These are phyloP conservation scores for Chenopodium album DNA, from an alignment of 148 eudicot species.

Conservation along the genomic window DNA sequence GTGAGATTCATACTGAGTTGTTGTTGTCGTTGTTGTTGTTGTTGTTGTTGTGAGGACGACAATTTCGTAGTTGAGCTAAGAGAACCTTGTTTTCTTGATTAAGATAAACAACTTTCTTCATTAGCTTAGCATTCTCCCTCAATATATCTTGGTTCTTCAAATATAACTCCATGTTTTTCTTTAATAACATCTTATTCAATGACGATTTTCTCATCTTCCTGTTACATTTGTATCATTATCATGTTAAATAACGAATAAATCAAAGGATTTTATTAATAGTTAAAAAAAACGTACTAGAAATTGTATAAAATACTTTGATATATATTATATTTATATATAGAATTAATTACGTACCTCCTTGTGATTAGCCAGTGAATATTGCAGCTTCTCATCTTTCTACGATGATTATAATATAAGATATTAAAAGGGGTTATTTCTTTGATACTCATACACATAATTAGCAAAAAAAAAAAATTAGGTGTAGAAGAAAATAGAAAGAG, in stretches of 20 bases:
- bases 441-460: slow-evolving; percentile 25
- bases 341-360: slow-evolving; percentile 24
- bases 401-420: slow-evolving; percentile 11
- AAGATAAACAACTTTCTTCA: slow-evolving; percentile 45
- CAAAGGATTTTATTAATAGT: neutral
- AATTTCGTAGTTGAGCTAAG: slow-evolving; percentile 37
- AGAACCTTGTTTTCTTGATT: slow-evolving; percentile 49
- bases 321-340: no score
- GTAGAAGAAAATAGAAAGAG: neutral
- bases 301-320: neutral
- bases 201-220: slow-evolving; percentile 25
- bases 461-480: no score
- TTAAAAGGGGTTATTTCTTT: slow-evolving; percentile 16
- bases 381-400: slow-evolving; percentile 17
- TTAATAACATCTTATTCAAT: slow-evolving; percentile 33
- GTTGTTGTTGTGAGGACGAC: slow-evolving; percentile 1
- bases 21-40: neutral
- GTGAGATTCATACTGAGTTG: neutral
- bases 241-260: neutral
- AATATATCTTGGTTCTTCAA: slow-evolving; percentile 46
- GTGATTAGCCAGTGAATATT: slow-evolving; percentile 21
- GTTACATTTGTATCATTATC: neutral
- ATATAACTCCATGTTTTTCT: slow-evolving; percentile 54
- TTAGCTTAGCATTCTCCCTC: slow-evolving; percentile 53
- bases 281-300: no score